These are phyloP conservation scores for Dorcoceras hygrometricum DNA, from an alignment of 257 asterid genomes.

Conservation along the genomic window DNA sequence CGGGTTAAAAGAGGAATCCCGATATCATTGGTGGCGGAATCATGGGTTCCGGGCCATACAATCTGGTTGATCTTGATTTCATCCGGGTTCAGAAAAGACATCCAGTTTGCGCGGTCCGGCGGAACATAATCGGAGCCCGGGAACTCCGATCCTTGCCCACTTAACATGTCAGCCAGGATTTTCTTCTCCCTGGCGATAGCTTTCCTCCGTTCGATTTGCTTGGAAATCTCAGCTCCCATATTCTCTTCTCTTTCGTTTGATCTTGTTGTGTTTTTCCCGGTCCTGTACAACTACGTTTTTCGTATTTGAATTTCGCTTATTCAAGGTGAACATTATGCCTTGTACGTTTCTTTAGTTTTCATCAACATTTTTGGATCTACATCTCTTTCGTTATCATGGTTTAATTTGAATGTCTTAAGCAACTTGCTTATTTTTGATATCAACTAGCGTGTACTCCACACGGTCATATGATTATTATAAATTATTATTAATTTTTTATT, in stretches of 20 bases:
- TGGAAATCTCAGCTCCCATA: slow-evolving; percentile 66
- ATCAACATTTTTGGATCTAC: too few relatives aligned
- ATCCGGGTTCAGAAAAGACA: slow-evolving; percentile 49
- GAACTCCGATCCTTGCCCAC: slow-evolving; percentile 36
- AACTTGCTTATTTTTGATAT: too few relatives aligned
- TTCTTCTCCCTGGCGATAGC: slow-evolving; percentile 52
- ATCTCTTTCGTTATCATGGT: too few relatives aligned
- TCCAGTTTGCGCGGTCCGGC: slow-evolving; percentile 69
- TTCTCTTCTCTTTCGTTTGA: background rate
- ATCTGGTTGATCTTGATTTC: slow-evolving; percentile 53
- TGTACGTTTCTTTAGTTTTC: background rate
- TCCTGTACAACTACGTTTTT: too few relatives aligned
- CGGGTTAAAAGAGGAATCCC: slow-evolving; percentile 71
- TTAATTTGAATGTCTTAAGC: too few relatives aligned
- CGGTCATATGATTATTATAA: background rate
- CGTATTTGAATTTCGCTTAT: background rate
- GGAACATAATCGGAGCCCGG: slow-evolving; percentile 70
- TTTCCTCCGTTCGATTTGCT: slow-evolving; percentile 56
- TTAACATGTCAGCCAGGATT: slow-evolving; percentile 41
- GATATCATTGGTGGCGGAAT: slow-evolving; percentile 81
- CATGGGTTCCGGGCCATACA: slow-evolving; percentile 96
- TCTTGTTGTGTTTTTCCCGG: background rate
- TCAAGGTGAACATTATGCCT: background rate
- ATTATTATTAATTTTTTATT: too few relatives aligned
- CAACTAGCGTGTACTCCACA: background rate